These are phyloP conservation scores for Xylariaceae sp. DNA, from an alignment of 2,329 filamentous ascomycete genomes.

Conservation along the genomic window DNA sequence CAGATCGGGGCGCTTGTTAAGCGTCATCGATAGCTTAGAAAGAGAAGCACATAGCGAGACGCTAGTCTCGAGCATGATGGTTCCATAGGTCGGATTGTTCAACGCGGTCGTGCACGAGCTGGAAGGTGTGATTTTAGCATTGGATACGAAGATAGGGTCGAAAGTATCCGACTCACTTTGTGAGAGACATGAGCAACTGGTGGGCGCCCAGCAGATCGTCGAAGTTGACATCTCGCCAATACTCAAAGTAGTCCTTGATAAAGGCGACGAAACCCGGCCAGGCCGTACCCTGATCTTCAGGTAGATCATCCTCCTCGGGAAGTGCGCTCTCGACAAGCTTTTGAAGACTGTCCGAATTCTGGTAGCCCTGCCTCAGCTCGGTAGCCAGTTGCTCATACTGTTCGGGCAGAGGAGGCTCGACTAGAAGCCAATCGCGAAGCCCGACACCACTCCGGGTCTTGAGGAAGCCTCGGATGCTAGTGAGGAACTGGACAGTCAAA, in stretches of 20 bases:
- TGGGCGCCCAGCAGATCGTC: conserved; percentile 73
- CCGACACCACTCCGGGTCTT: conserved; percentile 59
- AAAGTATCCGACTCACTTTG: conserved; percentile 56
- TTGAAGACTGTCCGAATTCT: conserved; percentile 52
- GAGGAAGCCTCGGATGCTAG: conserved; percentile 59
- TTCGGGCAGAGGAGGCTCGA: conserved; percentile 66
- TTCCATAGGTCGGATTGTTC: conserved; percentile 72
- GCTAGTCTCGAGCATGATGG: conserved; percentile 77
- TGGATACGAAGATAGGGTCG: neutral
- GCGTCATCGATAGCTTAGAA: conserved; percentile 75
- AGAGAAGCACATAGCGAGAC: conserved; percentile 78
- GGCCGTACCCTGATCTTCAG: conserved; percentile 59
- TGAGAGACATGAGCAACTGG: conserved; percentile 65
- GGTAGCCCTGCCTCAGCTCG: conserved; percentile 62
- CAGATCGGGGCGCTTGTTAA: conserved; percentile 77
- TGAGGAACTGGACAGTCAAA: conserved; percentile 65
- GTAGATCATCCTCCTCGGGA: conserved; percentile 60
- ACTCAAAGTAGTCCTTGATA: conserved; percentile 75
- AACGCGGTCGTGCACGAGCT: conserved; percentile 82
- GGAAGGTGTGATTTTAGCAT: neutral
- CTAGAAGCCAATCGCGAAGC: conserved; percentile 67
- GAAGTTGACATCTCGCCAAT: conserved; percentile 76
- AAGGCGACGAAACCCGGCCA: conserved; percentile 79
- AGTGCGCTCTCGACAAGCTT: conserved; percentile 60
- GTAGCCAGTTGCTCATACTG: conserved; percentile 64